phyloP scores from a whole-genome alignment of 1,284 basidiomycete species.

The Clitocybe nebularis region DNA sequence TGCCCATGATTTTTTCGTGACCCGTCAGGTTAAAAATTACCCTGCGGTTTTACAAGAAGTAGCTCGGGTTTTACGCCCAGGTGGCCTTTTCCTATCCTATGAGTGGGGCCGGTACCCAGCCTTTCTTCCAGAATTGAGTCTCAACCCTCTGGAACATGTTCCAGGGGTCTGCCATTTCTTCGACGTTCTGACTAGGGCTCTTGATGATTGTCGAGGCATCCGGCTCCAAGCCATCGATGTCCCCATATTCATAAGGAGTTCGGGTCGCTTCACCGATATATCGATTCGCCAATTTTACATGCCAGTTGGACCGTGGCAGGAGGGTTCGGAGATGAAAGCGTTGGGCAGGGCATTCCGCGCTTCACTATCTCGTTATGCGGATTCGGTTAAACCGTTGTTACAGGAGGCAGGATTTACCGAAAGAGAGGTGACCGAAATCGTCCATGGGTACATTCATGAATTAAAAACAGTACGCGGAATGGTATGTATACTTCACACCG shows the following conservation, averaged over 20 bases:
- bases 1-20: conserved; percentile 4
- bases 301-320: conserved; percentile 49
- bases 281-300: conserved; percentile 29
- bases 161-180: conserved; percentile 43
- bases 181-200: conserved; percentile 33
- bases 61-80: conserved; percentile 55
- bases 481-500: conserved; percentile 35
- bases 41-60: conserved; percentile 48
- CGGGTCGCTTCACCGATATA: conserved; percentile 37
- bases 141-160: conserved; percentile 29
- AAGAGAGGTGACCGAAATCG: conserved; percentile 31
- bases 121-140: conserved; percentile 33
- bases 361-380: conserved; percentile 29
- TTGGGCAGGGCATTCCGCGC: conserved; percentile 35
- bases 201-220: conserved; percentile 33
- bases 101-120: conserved; percentile 50
- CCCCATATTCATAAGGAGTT: conserved; percentile 29
- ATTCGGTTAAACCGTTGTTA: conserved; percentile 39
- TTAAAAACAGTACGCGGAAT: conserved; percentile 37
- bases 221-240: conserved; percentile 31
- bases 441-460: conserved; percentile 38
- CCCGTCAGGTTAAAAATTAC: conserved; percentile 46
- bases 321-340: conserved; percentile 23
- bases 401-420: conserved; percentile 30
- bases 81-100: conserved; percentile 60